These are phyloP conservation scores for Vaccinium vitisidaea DNA, from an alignment of 148 eudicot genomes.

Conservation along the genomic window DNA sequence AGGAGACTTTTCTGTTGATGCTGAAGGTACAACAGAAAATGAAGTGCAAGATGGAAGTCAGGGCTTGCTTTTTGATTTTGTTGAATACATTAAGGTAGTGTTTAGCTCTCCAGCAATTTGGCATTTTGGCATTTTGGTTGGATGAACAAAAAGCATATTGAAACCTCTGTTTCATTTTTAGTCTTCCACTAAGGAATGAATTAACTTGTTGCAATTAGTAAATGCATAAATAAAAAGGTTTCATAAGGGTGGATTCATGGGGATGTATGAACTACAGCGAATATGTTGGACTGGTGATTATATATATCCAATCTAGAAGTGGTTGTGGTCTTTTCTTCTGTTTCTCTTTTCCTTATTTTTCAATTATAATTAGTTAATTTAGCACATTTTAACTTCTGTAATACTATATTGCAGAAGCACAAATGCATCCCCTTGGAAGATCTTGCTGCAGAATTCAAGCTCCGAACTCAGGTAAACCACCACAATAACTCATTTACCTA, in stretches of 20 bases:
- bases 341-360: neutral
- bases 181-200: neutral
- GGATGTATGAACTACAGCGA: neutral
- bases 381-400: neutral
- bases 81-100: constrained; percentile 89
- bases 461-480: constrained; percentile 74
- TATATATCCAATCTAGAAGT: neutral
- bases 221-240: neutral
- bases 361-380: neutral
- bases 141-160: neutral
- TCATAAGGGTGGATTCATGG: neutral
- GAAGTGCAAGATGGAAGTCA: constrained; percentile 86
- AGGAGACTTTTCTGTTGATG: constrained; percentile 93
- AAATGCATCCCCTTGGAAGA: constrained; percentile 94
- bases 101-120: neutral
- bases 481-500: neutral
- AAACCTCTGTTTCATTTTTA: neutral
- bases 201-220: neutral
- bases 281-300: neutral
- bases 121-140: neutral
- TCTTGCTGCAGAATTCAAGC: constrained; percentile 94
- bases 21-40: constrained; percentile 93
- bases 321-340: neutral
- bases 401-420: constrained; percentile 60
- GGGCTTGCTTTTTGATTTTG: constrained; percentile 85